A percentile compares a stretch with the other conserved stretches of the same genome.
Conservation (phyloP, 1,284 basidiomycete species). For the Austroboletus rostrupii region DNA sequence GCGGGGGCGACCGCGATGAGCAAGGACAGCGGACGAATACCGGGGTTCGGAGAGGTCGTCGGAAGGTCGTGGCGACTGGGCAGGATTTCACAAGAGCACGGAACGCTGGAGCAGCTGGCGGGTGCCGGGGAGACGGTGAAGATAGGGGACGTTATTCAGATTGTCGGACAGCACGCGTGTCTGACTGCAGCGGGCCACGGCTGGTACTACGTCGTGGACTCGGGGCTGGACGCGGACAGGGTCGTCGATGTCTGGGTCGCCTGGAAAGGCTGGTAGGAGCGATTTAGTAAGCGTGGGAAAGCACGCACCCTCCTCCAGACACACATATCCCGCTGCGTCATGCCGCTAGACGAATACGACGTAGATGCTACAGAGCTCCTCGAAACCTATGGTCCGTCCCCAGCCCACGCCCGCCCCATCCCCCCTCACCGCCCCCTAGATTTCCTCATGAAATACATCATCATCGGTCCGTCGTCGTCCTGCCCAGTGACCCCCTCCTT, state of each 20-base stretch:
- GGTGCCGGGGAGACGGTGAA: constrained; percentile 35
- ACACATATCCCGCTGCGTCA: constrained; percentile 25
- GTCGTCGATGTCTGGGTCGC: constrained; percentile 87
- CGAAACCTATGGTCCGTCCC: constrained; percentile 80
- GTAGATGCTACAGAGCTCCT: constrained; percentile 84
- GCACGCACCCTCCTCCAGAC: neutral
- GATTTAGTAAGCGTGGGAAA: constrained; percentile 18
- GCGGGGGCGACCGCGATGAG: constrained; percentile 82
- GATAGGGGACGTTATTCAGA: constrained; percentile 61
- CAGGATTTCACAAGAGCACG: constrained; percentile 80
- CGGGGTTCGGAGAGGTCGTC: constrained; percentile 69
- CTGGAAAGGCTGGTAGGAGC: constrained; percentile 80
- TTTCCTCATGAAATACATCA: constrained; percentile 96
- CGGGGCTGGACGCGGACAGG: constrained; percentile 39
- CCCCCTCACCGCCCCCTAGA: constrained; percentile 48
- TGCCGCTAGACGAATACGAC: constrained; percentile 62
- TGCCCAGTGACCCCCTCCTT: constrained; percentile 3
- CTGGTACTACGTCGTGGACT: constrained; percentile 82
- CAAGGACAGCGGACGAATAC: constrained; percentile 75
- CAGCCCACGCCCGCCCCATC: constrained; percentile 4
- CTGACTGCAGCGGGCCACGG: constrained; percentile 72
- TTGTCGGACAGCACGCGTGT: constrained; percentile 77
- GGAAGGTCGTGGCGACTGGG: constrained; percentile 69
- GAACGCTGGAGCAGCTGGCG: constrained; percentile 51
- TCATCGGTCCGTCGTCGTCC: constrained; percentile 66